Evolutionary conservation across 208 protist species (phyloP).

Genomic region (Leptomonas pyrrhocoris): DNA sequence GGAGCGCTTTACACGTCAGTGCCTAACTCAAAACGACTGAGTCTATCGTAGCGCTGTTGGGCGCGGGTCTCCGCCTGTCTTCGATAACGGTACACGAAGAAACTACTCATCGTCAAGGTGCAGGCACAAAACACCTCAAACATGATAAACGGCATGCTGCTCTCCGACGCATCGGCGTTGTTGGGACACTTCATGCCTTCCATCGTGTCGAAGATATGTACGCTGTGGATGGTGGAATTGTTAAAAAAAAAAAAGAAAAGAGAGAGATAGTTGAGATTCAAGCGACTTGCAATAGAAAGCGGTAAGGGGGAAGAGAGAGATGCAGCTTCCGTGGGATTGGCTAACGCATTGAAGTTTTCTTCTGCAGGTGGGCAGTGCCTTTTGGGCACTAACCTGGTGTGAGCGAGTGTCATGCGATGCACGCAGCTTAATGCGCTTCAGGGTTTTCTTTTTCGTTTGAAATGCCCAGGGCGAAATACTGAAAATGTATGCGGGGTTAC

Average conservation of each 20-base stretch:
- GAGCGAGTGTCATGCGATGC: no score
- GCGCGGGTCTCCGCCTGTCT: conserved; percentile 42
- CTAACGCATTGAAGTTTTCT: no score
- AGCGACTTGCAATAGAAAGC: no score
- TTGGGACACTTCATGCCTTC: conserved; percentile 23
- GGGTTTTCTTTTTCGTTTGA: no score
- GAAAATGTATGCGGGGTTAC: background rate
- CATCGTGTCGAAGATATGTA: background rate
- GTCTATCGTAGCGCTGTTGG: conserved; percentile 70
- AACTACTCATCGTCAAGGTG: conserved; percentile 43
- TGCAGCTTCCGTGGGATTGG: no score
- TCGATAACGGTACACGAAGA: conserved; percentile 44
- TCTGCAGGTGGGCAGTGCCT: no score
- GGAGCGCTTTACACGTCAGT: conserved; percentile 27
- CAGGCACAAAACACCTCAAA: conserved; percentile 53
- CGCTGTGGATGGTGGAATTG: background rate
- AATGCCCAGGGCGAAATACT: background rate
- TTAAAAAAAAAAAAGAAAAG: conserved; percentile 5
- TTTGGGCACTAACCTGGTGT: no score
- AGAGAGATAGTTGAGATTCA: no score
- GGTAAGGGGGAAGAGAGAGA: no score
- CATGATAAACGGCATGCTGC: conserved; percentile 52
- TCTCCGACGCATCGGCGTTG: background rate
- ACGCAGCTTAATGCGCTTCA: no score
- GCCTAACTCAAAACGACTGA: conserved; percentile 50